These are phyloP conservation scores for Ceratocystis variospora DNA, from an alignment of 2,329 filamentous ascomycete genomes.

Conservation along the genomic window DNA sequence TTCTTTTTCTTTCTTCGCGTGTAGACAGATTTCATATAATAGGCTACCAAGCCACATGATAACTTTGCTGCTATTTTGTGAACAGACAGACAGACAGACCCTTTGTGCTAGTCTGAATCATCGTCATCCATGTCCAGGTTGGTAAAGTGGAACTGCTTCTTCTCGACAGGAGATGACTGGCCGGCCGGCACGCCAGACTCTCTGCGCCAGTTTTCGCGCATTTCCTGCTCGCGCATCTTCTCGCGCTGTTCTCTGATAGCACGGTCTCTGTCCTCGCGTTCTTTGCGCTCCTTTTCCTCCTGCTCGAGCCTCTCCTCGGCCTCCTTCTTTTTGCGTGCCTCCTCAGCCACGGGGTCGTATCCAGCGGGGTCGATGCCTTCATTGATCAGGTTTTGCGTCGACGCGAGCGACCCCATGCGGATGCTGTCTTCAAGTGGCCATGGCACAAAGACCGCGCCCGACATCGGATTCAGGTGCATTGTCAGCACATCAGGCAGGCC, in stretches of 20 bases:
- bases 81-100: too few species aligned
- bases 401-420: conserved; percentile 51
- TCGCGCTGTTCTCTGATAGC: conserved; percentile 30
- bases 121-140: conserved; percentile 40
- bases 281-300: conserved; percentile 35
- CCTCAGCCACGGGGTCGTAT: conserved; percentile 44
- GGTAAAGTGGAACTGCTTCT: conserved; percentile 44
- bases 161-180: conserved; percentile 26
- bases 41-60: not conserved
- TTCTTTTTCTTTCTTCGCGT: not conserved
- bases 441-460: conserved; percentile 51
- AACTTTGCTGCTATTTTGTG: not conserved
- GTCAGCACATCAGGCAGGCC: conserved; percentile 37
- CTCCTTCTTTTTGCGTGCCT: conserved; percentile 37
- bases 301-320: conserved; percentile 36
- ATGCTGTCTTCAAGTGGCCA: conserved; percentile 65
- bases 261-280: conserved; percentile 35
- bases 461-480: conserved; percentile 41
- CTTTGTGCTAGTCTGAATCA: conserved; percentile 21
- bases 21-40: not conserved
- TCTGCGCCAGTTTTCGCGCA: conserved; percentile 30
- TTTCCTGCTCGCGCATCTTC: conserved; percentile 30
- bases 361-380: conserved; percentile 47
- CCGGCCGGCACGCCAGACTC: conserved; percentile 26
- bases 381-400: conserved; percentile 47